These are phyloP conservation scores for Mixia osmundae DNA, from an alignment of 1,284 basidiomycete species.

Conservation along the genomic window DNA sequence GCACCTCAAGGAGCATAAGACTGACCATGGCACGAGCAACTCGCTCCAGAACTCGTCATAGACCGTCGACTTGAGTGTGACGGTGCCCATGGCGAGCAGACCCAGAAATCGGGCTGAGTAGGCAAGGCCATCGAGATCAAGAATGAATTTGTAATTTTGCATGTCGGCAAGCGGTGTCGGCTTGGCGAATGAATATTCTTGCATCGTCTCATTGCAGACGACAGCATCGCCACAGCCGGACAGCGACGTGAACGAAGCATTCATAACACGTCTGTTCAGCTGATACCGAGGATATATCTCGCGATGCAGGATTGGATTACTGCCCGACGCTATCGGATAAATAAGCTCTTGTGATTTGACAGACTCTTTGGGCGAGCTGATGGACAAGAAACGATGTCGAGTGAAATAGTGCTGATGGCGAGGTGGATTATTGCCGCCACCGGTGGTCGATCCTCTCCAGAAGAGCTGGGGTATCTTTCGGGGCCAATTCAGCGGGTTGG, in stretches of 20 bases:
- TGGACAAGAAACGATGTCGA: slow-evolving; percentile 6
- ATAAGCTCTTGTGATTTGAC: slow-evolving; percentile 1
- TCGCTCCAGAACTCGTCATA: slow-evolving; percentile 53
- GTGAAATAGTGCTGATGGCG: slow-evolving; percentile 6
- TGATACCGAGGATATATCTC: slow-evolving; percentile 3
- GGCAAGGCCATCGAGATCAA: slow-evolving; percentile 77
- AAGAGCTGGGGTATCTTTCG: slow-evolving; percentile 56
- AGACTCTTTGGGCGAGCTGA: slow-evolving; percentile 3
- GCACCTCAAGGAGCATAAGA: slow-evolving; percentile 6
- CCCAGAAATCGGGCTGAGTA: slow-evolving; percentile 74
- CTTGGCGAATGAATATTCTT: no score
- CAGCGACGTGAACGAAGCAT: slow-evolving; percentile 40
- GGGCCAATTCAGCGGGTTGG: slow-evolving; percentile 52
- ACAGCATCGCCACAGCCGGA: slow-evolving; percentile 7
- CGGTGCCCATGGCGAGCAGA: slow-evolving; percentile 61
- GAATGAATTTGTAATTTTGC: slow-evolving; percentile 60
- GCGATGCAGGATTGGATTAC: neutral
- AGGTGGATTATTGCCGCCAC: slow-evolving; percentile 8
- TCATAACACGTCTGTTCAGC: slow-evolving; percentile 33
- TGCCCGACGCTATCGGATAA: neutral
- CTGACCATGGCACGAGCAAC: slow-evolving; percentile 26
- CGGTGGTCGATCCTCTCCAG: slow-evolving; percentile 37
- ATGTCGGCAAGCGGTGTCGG: slow-evolving; percentile 53
- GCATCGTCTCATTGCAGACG: slow-evolving; percentile 5
- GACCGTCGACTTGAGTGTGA: slow-evolving; percentile 65